Conservation (phyloP, 2,329 filamentous ascomycete species). For the Xylariales sp. region DNA sequence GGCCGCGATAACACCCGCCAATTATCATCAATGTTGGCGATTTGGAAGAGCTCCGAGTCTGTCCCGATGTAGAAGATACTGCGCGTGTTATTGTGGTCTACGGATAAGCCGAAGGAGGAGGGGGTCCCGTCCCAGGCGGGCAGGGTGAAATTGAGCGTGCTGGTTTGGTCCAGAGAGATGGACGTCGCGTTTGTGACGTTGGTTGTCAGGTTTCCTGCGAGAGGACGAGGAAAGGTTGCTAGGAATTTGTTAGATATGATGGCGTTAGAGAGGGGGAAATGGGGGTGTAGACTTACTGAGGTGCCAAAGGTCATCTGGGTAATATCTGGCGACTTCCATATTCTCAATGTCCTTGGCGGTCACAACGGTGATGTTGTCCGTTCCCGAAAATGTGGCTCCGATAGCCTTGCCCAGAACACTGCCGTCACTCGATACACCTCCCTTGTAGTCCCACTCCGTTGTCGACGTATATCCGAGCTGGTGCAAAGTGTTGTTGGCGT, state of each 20-base stretch:
- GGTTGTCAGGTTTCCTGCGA: constrained; percentile 21
- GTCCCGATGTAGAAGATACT: constrained; percentile 33
- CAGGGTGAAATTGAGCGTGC: constrained; percentile 22
- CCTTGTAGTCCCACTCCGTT: constrained; percentile 25
- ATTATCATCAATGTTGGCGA: constrained; percentile 18
- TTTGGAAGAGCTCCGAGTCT: constrained; percentile 29
- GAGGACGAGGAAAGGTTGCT: constrained; percentile 30
- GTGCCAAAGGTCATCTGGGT: constrained; percentile 26
- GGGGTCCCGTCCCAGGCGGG: constrained; percentile 27
- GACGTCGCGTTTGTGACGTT: constrained; percentile 19
- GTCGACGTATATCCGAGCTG: constrained; percentile 25
- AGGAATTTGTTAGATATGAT: not conserved
- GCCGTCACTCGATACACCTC: constrained; percentile 27
- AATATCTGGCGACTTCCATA: constrained; percentile 26
- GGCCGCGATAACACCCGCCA: constrained; percentile 23
- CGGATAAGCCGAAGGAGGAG: constrained; percentile 22
- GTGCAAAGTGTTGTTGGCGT: constrained; percentile 25
- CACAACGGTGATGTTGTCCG: constrained; percentile 30
- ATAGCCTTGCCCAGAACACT: constrained; percentile 25
- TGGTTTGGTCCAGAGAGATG: constrained; percentile 14
- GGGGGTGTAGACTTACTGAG: constrained; percentile 23
- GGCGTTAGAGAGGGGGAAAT: not conserved
- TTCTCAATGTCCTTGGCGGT: constrained; percentile 27
- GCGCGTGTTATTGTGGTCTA: constrained; percentile 23
- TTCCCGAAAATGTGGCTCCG: constrained; percentile 21